Percentiles rank a stretch among this genome's conserved stretches.
phyloP scores from a whole-genome alignment of 164 flowering plant genomes.

The Annona squamosa region DNA sequence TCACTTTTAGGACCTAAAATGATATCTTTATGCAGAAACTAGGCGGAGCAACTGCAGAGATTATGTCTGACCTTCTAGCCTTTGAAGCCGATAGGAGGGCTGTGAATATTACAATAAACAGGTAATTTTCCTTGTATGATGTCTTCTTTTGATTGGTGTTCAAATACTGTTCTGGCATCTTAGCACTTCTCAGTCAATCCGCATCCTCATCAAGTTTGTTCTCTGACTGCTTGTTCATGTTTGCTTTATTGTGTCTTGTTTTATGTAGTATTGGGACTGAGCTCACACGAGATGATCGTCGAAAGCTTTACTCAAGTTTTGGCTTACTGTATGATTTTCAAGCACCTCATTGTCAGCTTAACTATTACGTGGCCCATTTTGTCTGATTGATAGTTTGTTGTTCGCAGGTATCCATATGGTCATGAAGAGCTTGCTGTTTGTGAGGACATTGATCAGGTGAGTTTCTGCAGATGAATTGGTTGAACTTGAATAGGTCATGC shows the following conservation, averaged over 20 bases:
- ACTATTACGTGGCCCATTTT: not conserved
- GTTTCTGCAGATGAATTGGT: not conserved
- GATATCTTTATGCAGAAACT: conserved; percentile 49
- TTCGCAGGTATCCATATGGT: conserved; percentile 80
- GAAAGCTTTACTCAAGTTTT: conserved; percentile 88
- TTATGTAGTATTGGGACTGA: conserved; percentile 90
- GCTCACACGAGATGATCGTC: conserved; percentile 93
- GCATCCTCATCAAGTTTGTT: not conserved
- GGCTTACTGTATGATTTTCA: conserved; percentile 48
- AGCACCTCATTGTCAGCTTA: not conserved
- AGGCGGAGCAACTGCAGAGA: conserved; percentile 96
- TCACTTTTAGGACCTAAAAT: conserved; percentile 6
- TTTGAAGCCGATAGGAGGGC: conserved; percentile 99
- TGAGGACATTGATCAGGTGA: conserved; percentile 97
- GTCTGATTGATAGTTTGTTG: conserved; percentile 8
- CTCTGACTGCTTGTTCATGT: not conserved
- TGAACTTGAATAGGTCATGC: not conserved
- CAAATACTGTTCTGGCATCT: not conserved
- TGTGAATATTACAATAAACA: conserved; percentile 91
- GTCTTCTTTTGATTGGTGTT: not conserved
- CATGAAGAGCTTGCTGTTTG: conserved; percentile 98
- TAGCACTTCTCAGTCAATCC: not conserved
- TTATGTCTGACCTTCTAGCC: conserved; percentile 93
- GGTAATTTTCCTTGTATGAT: conserved; percentile 26
- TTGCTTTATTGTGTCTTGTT: conserved; percentile 5